Conservation (phyloP, 768 basidiomycete genomes). For the Macrolepiota fuliginosa region DNA sequence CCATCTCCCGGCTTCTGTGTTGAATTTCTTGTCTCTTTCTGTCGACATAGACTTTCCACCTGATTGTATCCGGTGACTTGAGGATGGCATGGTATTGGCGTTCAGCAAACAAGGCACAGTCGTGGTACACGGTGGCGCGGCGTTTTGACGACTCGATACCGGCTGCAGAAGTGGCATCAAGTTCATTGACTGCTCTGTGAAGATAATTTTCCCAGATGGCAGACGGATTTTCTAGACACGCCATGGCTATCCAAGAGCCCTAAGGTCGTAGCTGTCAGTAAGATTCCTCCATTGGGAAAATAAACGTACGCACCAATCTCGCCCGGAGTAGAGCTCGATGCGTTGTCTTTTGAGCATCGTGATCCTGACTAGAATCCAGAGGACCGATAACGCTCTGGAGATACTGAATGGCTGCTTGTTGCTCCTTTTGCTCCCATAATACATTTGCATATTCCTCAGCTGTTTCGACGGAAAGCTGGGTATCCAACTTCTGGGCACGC, state of each 20-base stretch:
- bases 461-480: slow-evolving; percentile 43
- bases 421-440: slow-evolving; percentile 86
- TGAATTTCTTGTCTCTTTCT: slow-evolving; percentile 73
- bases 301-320: slow-evolving; percentile 50
- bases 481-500: slow-evolving; percentile 65
- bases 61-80: slow-evolving; percentile 66
- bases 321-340: slow-evolving; percentile 41
- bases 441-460: slow-evolving; percentile 86
- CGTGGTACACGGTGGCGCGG: slow-evolving; percentile 64
- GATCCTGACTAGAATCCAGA: not conserved
- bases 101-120: slow-evolving; percentile 90
- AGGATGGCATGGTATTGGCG: slow-evolving; percentile 73
- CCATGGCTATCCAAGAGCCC: slow-evolving; percentile 91
- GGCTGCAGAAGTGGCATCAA: slow-evolving; percentile 18
- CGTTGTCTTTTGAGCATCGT: slow-evolving; percentile 28
- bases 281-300: not conserved
- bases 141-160: slow-evolving; percentile 17
- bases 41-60: slow-evolving; percentile 69
- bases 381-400: slow-evolving; percentile 41
- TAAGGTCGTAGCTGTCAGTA: slow-evolving; percentile 25
- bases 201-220: slow-evolving; percentile 75
- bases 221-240: slow-evolving; percentile 75
- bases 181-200: slow-evolving; percentile 46
- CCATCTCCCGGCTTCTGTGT: slow-evolving; percentile 38
- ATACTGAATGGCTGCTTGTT: slow-evolving; percentile 75